A percentile compares a stretch with the other conserved stretches of the same genome.
These are phyloP conservation scores for Magnolia kwangsiensis DNA, from an alignment of 164 flowering plant genomes.

Conservation along the genomic window DNA sequence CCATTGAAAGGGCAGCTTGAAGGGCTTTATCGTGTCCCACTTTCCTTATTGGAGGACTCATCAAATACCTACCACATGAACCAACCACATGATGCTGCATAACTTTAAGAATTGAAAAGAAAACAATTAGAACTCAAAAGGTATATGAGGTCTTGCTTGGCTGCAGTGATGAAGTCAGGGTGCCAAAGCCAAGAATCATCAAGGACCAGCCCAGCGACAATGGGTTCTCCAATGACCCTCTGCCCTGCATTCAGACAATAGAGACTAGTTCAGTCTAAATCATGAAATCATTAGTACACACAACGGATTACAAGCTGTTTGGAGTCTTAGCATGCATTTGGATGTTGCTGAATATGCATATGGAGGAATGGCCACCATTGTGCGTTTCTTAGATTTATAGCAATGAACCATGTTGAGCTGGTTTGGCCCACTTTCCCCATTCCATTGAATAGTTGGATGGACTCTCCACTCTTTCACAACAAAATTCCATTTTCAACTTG, in stretches of 20 bases:
- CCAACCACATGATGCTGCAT: not conserved
- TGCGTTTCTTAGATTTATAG: not conserved
- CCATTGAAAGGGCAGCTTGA: slow-evolving; percentile 81
- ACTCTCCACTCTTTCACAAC: no score
- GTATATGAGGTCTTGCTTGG: slow-evolving; percentile 51
- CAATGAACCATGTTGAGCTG: no score
- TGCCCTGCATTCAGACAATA: slow-evolving; percentile 57
- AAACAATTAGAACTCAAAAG: not conserved
- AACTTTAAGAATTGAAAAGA: not conserved
- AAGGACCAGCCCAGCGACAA: slow-evolving; percentile 76
- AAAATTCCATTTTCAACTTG: not conserved
- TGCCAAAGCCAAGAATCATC: slow-evolving; percentile 88
- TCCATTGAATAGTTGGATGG: no score
- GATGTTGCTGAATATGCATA: not conserved
- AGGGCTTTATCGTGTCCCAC: slow-evolving; percentile 85
- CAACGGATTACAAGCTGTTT: not conserved
- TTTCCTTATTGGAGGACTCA: slow-evolving; percentile 96
- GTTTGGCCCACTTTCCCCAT: no score
- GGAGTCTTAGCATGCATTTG: not conserved
- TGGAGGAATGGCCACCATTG: not conserved
- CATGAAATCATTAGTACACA: no score
- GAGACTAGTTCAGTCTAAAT: no score
- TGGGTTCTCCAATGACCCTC: slow-evolving; percentile 89
- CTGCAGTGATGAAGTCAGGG: slow-evolving; percentile 81
- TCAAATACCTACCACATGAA: slow-evolving; percentile 69